A percentile compares a stretch with the other conserved stretches of the same genome.
Evolutionary conservation across 768 basidiomycete genomes (phyloP).

Genomic region (Lactarius sanguifluus): DNA sequence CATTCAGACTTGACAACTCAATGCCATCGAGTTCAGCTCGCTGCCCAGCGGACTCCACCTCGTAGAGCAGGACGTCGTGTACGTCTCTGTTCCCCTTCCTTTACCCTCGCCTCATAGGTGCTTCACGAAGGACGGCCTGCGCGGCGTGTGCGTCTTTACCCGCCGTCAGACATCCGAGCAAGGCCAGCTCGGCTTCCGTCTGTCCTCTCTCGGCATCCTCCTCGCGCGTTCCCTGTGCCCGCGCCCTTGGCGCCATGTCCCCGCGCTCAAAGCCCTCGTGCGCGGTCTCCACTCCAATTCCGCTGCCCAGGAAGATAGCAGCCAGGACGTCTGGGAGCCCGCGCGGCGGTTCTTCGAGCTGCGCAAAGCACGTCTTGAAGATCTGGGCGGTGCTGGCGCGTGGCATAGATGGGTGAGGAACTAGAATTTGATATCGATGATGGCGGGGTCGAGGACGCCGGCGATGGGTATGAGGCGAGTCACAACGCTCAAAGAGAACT

Average conservation of each 20-base stretch:
- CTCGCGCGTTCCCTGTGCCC: too few species aligned
- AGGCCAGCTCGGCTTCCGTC: slow-evolving; percentile 76
- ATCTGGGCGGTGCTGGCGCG: slow-evolving; percentile 55
- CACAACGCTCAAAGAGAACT: background rate
- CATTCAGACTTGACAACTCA: slow-evolving; percentile 57
- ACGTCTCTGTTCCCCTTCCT: slow-evolving; percentile 34
- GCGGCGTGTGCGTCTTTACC: slow-evolving; percentile 74
- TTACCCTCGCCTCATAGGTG: slow-evolving; percentile 45
- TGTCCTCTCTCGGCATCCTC: slow-evolving; percentile 78
- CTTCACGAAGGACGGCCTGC: slow-evolving; percentile 66
- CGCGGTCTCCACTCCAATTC: too few species aligned
- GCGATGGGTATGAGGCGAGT: slow-evolving; percentile 5
- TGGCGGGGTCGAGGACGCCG: background rate
- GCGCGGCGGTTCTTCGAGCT: slow-evolving; percentile 65
- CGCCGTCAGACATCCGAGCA: slow-evolving; percentile 64
- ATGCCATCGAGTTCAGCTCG: slow-evolving; percentile 75
- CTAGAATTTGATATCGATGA: slow-evolving; percentile 45
- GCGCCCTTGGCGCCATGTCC: too few species aligned
- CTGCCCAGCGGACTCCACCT: slow-evolving; percentile 81
- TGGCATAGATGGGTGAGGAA: slow-evolving; percentile 72
- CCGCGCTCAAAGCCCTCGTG: too few species aligned
- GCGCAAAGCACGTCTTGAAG: slow-evolving; percentile 49
- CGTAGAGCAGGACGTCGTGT: slow-evolving; percentile 80
- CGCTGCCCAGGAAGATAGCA: background rate
- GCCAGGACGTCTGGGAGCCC: slow-evolving; percentile 63